Percentiles rank a stretch among this genome's conserved stretches.
phyloP scores from a whole-genome alignment of 805 yeast genomes.

The Spathaspora arborariae region DNA sequence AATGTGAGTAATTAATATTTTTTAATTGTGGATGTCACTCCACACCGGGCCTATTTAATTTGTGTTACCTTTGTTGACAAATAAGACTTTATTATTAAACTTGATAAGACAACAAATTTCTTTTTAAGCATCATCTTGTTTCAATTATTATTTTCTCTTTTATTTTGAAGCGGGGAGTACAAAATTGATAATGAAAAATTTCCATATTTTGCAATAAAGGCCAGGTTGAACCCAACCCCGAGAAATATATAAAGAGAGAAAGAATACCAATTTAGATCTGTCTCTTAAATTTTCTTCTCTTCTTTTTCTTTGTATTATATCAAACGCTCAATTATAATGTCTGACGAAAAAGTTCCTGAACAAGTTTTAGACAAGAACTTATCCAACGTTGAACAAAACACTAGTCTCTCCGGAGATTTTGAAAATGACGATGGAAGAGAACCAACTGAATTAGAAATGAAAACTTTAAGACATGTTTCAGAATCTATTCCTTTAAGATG shows the following conservation, averaged over 20 bases:
- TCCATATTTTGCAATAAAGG: background rate
- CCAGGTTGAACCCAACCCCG: background rate
- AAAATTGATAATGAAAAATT: background rate
- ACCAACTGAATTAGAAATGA: constrained; percentile 54
- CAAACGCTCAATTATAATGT: background rate
- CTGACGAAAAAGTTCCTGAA: constrained; percentile 6
- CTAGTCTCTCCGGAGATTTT: constrained; percentile 4
- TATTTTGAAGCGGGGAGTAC: background rate
- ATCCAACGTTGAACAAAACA: constrained; percentile 3
- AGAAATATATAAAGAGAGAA: background rate
- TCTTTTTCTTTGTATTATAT: background rate
- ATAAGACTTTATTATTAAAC: background rate
- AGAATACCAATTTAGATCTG: background rate
- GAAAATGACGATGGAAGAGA: constrained; percentile 33
- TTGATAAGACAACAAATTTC: background rate
- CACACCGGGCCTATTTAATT: background rate
- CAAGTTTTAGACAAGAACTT: constrained; percentile 6
- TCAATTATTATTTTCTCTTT: background rate
- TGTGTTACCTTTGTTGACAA: background rate
- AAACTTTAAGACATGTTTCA: constrained; percentile 49
- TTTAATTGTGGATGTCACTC: background rate
- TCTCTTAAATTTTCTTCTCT: background rate
- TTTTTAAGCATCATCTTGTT: background rate
- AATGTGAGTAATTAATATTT: background rate
- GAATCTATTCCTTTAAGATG: constrained; percentile 52